Evolutionary conservation across 148 eudicot species (phyloP), one percentile per base, ranked within the genome.

Genomic region (Vaccinium macrocarpon): DNA sequence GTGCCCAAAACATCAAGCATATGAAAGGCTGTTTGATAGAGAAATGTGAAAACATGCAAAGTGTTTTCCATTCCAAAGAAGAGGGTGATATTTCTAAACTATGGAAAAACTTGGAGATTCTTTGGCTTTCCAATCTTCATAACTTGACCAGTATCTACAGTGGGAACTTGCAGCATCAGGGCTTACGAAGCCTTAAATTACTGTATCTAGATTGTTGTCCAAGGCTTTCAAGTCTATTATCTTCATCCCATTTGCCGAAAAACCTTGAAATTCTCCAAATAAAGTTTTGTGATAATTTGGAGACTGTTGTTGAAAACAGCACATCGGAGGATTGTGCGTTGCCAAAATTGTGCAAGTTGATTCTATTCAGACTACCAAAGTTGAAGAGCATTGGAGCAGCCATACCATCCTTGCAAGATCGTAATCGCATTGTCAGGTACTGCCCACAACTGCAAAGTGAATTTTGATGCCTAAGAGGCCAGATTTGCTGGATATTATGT

Each of bases 121-220:
- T 89, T 16, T 71, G 76, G 46, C 35, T 89, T 51, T 85, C 86
- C 6, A 82, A 86, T 66, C 53, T 79, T 85, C 21, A n/a, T 13
- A 78, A 11, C 27, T 74, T 89, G 64, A 27, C 61, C 74, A 19
- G 23, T n/a, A 64, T 89, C 38, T 87, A 49, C 48, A 10, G 29
- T 38, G 82, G 57, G 53, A 80, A 82, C 19, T 18, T 18, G 50
- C 55, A 57, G 76, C 8, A 11, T 21, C 2, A 49, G 55, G 18
- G 59, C 57, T 66, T 89, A 56, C 74, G 61, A 48, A 81, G 62
- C 80, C 89, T 89, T 8, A 84, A 78, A 76, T 51, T 75, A 68
- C 55, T 89, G 16, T 82, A 71, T 70, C 23, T 89, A 4, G 91
- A 87, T 38, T 85, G 81, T 76, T 89, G 89, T 72, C 89, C 91